A percentile compares a stretch with the other conserved stretches of the same genome.
Conservation (phyloP, 2,329 filamentous ascomycete species). For the Monascus ruber region DNA sequence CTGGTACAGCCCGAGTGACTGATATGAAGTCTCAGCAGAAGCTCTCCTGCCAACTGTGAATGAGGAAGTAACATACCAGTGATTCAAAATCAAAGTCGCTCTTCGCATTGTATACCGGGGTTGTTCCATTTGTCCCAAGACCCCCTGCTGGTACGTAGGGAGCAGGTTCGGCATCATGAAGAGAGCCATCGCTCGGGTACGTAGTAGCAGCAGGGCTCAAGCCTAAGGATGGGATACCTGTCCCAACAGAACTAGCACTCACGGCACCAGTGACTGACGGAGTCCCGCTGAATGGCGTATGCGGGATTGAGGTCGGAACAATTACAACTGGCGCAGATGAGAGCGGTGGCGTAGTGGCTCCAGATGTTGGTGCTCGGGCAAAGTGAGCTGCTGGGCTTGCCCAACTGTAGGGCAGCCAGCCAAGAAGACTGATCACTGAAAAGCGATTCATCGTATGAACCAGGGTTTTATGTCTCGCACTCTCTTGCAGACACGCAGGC, state of each 20-base stretch:
- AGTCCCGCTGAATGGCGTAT: conserved; percentile 57
- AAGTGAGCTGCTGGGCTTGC: conserved; percentile 7
- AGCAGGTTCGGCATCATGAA: conserved; percentile 56
- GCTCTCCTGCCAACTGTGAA: not conserved
- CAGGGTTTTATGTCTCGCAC: not conserved
- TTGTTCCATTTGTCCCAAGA: conserved; percentile 63
- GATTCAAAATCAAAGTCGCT: conserved; percentile 79
- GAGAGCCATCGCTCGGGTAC: conserved; percentile 60
- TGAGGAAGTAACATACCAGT: conserved; percentile 32
- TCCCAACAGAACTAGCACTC: conserved; percentile 37
- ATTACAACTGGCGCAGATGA: conserved; percentile 31
- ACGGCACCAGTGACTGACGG: conserved; percentile 60
- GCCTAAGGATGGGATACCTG: conserved; percentile 47
- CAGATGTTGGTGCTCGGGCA: conserved; percentile 4
- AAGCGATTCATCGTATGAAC: conserved; percentile 4
- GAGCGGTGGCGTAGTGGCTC: not conserved
- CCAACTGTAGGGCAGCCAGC: conserved; percentile 7
- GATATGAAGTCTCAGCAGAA: not conserved
- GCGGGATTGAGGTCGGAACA: conserved; percentile 44
- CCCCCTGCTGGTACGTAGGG: conserved; percentile 65
- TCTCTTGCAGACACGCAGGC: too few relatives aligned
- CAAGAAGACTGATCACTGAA: conserved; percentile 7
- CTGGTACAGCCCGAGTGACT: conserved; percentile 61
- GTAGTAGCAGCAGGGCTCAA: conserved; percentile 51
- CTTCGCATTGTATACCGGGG: conserved; percentile 63